Evolutionary conservation across 495 filamentous ascomycete genomes (phyloP).

Genomic region (Penicillium pancosmium): DNA sequence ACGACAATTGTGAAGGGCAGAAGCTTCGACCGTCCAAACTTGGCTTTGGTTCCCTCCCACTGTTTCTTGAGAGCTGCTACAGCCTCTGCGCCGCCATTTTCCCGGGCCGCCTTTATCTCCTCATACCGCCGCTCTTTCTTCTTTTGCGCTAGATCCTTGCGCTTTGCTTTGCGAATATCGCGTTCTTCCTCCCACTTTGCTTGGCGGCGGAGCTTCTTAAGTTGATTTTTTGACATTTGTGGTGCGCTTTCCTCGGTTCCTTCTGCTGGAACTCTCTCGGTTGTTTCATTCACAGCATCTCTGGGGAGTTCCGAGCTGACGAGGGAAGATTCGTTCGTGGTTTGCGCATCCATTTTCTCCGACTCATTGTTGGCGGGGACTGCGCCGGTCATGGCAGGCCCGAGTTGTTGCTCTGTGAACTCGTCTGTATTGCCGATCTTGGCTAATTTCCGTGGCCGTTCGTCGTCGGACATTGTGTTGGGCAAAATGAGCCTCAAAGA

Average conservation of each 20-base stretch:
- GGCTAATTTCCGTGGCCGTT: slow-evolving; percentile 53
- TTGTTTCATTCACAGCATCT: neutral
- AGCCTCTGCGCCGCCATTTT: slow-evolving; percentile 32
- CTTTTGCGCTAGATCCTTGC: slow-evolving; percentile 70
- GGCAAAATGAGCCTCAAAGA: neutral
- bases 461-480: slow-evolving; percentile 53
- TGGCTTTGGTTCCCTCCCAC: slow-evolving; percentile 29
- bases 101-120: slow-evolving; percentile 36
- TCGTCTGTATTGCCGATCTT: slow-evolving; percentile 46
- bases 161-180: slow-evolving; percentile 67
- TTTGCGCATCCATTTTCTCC: slow-evolving; percentile 7
- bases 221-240: slow-evolving; percentile 74
- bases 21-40: slow-evolving; percentile 43
- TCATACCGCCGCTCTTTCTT: slow-evolving; percentile 61
- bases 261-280: slow-evolving; percentile 10
- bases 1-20: slow-evolving; percentile 79
- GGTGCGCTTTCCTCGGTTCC: slow-evolving; percentile 25
- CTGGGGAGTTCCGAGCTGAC: slow-evolving; percentile 9
- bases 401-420: slow-evolving; percentile 19
- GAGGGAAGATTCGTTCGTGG: slow-evolving; percentile 12
- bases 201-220: slow-evolving; percentile 69
- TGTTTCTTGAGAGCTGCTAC: slow-evolving; percentile 39
- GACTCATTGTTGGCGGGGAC: slow-evolving; percentile 19
- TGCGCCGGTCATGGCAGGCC: slow-evolving; percentile 40
- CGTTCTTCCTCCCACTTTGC: slow-evolving; percentile 69